Percentiles rank a stretch among this genome's conserved stretches.
Conservation (phyloP, 2,329 filamentous ascomycete species). For the Penicillium olsonii region DNA sequence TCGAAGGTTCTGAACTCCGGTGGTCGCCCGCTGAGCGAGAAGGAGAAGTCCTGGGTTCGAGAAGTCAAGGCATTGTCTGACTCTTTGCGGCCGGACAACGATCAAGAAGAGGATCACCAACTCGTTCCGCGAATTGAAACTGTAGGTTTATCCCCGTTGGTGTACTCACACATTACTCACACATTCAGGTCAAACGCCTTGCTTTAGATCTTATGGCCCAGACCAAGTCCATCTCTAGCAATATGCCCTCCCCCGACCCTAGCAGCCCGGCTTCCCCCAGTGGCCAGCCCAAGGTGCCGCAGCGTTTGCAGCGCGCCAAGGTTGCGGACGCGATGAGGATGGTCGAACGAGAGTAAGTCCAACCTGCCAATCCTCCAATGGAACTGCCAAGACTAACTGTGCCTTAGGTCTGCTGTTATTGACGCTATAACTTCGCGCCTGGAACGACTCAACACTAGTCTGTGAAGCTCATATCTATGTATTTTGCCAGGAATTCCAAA, state of each 20-base stretch:
- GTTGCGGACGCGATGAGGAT: conserved; percentile 51
- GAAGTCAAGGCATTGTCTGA: conserved; percentile 45
- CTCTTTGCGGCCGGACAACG: conserved; percentile 32
- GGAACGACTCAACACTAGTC: conserved; percentile 40
- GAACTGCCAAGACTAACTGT: conserved; percentile 10
- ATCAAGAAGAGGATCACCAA: conserved; percentile 25
- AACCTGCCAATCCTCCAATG: not conserved
- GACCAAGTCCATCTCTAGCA: conserved; percentile 35
- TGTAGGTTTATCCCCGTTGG: conserved; percentile 29
- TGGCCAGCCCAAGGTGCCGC: conserved; percentile 38
- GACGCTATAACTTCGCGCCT: conserved; percentile 45
- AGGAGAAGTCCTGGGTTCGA: conserved; percentile 47
- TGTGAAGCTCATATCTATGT: conserved; percentile 24
- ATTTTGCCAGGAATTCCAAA: not conserved
- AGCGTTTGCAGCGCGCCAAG: conserved; percentile 47
- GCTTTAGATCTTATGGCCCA: conserved; percentile 40
- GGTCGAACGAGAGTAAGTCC: conserved; percentile 53
- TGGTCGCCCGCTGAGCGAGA: conserved; percentile 48
- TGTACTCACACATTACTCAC: too few relatives aligned
- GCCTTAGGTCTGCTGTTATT: conserved; percentile 43
- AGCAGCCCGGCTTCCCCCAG: conserved; percentile 32
- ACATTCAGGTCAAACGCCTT: conserved; percentile 42
- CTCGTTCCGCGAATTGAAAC: conserved; percentile 42
- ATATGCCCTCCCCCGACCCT: conserved; percentile 29
- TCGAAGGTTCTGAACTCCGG: conserved; percentile 45